Evolutionary conservation across 148 eudicot genomes (phyloP), one percentile per base, ranked within the genome.

Genomic region (Arctostaphylos glauca): DNA sequence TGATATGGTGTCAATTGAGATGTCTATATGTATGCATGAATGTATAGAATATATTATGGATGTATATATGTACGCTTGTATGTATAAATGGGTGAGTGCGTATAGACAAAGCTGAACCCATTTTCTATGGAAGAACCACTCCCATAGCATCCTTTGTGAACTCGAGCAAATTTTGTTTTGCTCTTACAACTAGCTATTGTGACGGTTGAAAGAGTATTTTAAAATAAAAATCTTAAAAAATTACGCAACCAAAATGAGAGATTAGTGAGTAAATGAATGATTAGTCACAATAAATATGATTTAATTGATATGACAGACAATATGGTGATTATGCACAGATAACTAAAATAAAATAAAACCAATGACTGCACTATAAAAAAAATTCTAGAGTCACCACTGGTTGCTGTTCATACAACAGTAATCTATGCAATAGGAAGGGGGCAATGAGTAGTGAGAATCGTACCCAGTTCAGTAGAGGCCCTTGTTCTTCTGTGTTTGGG

Each of bases 401-500:
- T 31, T 1, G 38, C 38, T 31, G 38, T 31, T 31, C 38, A 31
- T 31, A 31, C 38, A 31, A 31, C 38, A 50, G 8, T 9, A 50
- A 50, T 50, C 10, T 0, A 5, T 0, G 18, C 18, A 56, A 56
- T 16, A 56, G 14, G 60, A 14, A 56, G 12, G 60, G 38, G 49
- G 21, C n/a, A 74, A 74, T 18, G 72, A 18, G 18, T 5, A n/a
- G 71, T 25, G 9, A 15, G 74, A 77, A 66, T 46, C 48, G 76
- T 94, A 96, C 98, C 97, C 97, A 94, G 23, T 92, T 88, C 44
- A 89, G 80, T n/a, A 94, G 88, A 81, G 88, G 79, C 38, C 94
- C 97, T 8, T 90, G 83, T 74, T 96, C 97, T 86, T 91, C 91
- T 0, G 94, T 88, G 80, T 86, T 64, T 16, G 89, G 92, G 70